phyloP scores from a whole-genome alignment of 495 filamentous ascomycete genomes.

The Lasiosphaeria ovina region DNA sequence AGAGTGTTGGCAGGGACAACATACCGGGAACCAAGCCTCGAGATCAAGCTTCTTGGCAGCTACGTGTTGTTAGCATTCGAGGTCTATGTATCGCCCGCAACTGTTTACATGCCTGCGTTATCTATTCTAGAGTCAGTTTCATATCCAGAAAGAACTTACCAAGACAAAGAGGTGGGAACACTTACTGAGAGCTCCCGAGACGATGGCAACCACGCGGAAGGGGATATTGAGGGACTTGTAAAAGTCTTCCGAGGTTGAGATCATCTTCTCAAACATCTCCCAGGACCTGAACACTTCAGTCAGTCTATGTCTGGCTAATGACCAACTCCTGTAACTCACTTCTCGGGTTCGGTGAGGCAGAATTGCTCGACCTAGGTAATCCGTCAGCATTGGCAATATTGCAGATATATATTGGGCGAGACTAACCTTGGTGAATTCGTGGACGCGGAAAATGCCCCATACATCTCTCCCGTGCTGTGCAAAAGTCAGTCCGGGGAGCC shows the following conservation, averaged over 20 bases:
- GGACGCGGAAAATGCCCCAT: slow-evolving; percentile 97
- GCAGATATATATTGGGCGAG: slow-evolving; percentile 9
- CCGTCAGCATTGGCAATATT: slow-evolving; percentile 46
- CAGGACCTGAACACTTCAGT: slow-evolving; percentile 52
- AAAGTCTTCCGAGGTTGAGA: slow-evolving; percentile 84
- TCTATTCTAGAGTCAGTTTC: slow-evolving; percentile 19
- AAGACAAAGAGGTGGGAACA: not conserved
- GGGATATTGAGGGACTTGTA: slow-evolving; percentile 87
- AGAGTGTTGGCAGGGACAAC: not conserved
- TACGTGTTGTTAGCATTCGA: slow-evolving; percentile 60
- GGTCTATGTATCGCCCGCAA: not conserved
- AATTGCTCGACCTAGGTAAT: slow-evolving; percentile 70
- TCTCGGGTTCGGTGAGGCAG: slow-evolving; percentile 87
- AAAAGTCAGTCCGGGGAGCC: slow-evolving; percentile 4
- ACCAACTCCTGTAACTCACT: slow-evolving; percentile 30
- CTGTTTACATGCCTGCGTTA: slow-evolving; percentile 20
- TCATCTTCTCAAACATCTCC: slow-evolving; percentile 92
- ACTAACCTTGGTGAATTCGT: slow-evolving; percentile 91
- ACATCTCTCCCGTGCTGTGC: slow-evolving; percentile 80
- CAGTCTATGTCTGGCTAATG: too few relatives aligned
- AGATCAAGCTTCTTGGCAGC: slow-evolving; percentile 94
- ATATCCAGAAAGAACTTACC: not conserved
- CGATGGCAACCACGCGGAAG: slow-evolving; percentile 87
- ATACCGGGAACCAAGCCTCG: slow-evolving; percentile 86
- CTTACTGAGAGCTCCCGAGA: slow-evolving; percentile 79